Evolutionary conservation across 768 basidiomycete genomes (phyloP), one percentile per base, ranked within the genome.

Genomic region (Clitopilus passeckerianus): DNA sequence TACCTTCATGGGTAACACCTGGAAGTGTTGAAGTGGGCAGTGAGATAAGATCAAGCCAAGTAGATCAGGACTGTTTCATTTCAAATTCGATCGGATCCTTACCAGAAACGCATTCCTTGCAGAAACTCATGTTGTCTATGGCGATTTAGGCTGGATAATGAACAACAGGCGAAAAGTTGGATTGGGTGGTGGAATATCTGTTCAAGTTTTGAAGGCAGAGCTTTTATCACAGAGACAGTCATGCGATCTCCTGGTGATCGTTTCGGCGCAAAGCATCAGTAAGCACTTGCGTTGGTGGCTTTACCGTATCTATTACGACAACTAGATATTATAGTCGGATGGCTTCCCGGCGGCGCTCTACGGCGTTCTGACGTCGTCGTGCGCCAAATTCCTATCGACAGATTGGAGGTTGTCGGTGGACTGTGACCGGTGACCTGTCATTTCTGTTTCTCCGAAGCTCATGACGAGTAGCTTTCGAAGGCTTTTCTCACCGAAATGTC

Each of bases 1-100:
- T 75, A 24, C 83, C 83, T 56, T 82, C 79, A 64, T 83, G 81
- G 61, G 72, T 77, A 61, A 80, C 80, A 35, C 82, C 46, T 50
- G 46, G 46, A 5, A 2, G n/a, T 14, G 20, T 50, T 5, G 37
- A 41, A 41, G 37, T 15, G 10, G 9, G 22, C 22, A 22, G 10
- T 23, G 46, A 50, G 46, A 50, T 50, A 20, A 50, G 46, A 50
- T 50, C 46, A 50, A 50, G 10, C 18, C 46, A 22, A 30, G n/a
- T 50, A n/a, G 46, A 50, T 50, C 12, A 50, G 18, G 10, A 4
- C 3, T 12, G 12, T 18, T 20, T 23, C 46, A 22, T 18, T 10
- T 23, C 10, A 12, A 50, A 50, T 50, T 4, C 20, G 18, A 18
- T 22, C 20, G 5, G 10, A 22, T 9, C 9, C 46, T 23, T 18